phyloP scores from a whole-genome alignment of 169 alveolate species.

The Neospora caninum region DNA sequence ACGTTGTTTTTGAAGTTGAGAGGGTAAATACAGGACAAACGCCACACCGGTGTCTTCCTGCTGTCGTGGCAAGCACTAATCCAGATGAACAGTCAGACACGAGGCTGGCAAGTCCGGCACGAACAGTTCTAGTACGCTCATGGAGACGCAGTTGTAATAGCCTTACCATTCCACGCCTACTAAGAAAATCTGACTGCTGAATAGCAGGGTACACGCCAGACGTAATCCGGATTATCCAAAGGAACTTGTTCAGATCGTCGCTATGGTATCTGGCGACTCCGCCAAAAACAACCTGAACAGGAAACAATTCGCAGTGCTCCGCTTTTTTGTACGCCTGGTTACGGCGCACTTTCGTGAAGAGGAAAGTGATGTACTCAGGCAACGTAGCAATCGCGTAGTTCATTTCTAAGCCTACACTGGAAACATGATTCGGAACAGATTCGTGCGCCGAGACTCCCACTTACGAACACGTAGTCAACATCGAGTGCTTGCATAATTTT shows the following conservation, averaged over 20 bases:
- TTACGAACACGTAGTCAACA: slow-evolving; percentile 93
- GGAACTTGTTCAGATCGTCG: slow-evolving; percentile 97
- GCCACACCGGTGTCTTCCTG: no score
- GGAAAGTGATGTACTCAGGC: no score
- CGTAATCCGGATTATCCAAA: slow-evolving; percentile 98
- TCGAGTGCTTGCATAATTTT: slow-evolving; percentile 90
- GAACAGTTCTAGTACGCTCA: no score
- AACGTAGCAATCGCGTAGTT: no score
- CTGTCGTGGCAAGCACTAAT: no score
- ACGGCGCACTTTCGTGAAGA: no score
- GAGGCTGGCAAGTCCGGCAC: no score
- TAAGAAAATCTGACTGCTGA: slow-evolving; percentile 76
- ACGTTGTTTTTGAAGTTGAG: no score
- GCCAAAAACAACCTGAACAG: slow-evolving; percentile 92
- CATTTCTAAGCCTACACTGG: no score
- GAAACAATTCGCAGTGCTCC: neutral
- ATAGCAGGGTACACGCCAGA: slow-evolving; percentile 91
- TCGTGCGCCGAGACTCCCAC: neutral
- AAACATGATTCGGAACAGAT: no score
- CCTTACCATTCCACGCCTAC: slow-evolving; percentile 66
- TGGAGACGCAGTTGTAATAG: neutral
- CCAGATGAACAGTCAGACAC: no score
- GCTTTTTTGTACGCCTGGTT: neutral
- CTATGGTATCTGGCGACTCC: slow-evolving; percentile 94
- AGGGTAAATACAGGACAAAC: no score